Conservation (phyloP, 2,329 filamentous ascomycete species). For the Exophiala calicioides region DNA sequence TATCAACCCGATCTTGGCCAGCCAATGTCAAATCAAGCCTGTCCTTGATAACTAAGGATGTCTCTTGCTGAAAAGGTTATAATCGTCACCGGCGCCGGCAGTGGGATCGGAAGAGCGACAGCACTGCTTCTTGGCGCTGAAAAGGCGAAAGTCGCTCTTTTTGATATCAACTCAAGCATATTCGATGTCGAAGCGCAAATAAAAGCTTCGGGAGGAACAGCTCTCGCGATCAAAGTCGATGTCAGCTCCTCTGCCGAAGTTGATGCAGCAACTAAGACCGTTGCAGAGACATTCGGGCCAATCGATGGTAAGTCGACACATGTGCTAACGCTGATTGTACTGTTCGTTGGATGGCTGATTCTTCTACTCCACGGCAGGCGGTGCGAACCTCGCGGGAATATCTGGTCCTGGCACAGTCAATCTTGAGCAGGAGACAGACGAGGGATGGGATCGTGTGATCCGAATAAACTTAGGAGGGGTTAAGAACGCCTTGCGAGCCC, state of each 20-base stretch:
- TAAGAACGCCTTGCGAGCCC: slow-evolving; percentile 42
- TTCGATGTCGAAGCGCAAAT: slow-evolving; percentile 10
- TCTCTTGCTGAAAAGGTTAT: slow-evolving; percentile 10
- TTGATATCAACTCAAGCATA: slow-evolving; percentile 10
- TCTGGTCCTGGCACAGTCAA: slow-evolving; percentile 23
- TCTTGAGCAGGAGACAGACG: slow-evolving; percentile 9
- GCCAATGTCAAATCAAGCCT: neutral
- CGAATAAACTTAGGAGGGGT: slow-evolving; percentile 44
- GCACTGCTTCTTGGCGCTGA: slow-evolving; percentile 47
- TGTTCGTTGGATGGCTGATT: slow-evolving; percentile 1
- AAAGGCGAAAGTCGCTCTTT: slow-evolving; percentile 46
- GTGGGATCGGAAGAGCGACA: slow-evolving; percentile 54
- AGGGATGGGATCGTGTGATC: slow-evolving; percentile 41
- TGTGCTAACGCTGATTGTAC: neutral
- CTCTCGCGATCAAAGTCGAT: slow-evolving; percentile 10
- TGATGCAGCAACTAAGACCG: slow-evolving; percentile 5
- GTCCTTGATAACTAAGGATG: slow-evolving; percentile 1
- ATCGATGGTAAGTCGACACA: slow-evolving; percentile 10
- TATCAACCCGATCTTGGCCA: neutral
- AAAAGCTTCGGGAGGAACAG: slow-evolving; percentile 6
- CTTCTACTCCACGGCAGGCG: slow-evolving; percentile 1
- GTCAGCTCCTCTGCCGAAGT: slow-evolving; percentile 12
- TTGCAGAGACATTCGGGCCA: slow-evolving; percentile 8
- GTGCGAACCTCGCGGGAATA: slow-evolving; percentile 9
- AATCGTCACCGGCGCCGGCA: slow-evolving; percentile 33